Evolutionary conservation across 495 filamentous ascomycete genomes (phyloP).

Genomic region (Arthonia radiata): DNA sequence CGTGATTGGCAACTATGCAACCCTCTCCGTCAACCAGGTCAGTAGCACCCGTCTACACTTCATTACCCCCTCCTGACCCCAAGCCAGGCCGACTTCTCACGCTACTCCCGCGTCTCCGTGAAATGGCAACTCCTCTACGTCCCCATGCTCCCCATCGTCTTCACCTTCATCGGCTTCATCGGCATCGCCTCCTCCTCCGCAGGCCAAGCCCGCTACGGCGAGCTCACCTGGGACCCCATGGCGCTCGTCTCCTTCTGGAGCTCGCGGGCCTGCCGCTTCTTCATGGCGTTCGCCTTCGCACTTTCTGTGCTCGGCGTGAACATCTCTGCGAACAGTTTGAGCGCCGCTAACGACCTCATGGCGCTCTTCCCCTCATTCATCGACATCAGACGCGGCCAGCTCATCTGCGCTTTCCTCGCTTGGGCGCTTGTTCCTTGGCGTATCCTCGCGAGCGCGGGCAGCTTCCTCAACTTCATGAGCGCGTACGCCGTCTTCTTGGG

Average conservation of each 20-base stretch:
- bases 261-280: slow-evolving; percentile 70
- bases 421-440: slow-evolving; percentile 82
- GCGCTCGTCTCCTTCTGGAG: slow-evolving; percentile 48
- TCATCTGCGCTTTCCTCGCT: slow-evolving; percentile 63
- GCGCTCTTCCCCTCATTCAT: slow-evolving; percentile 69
- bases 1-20: slow-evolving; percentile 81
- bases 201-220: slow-evolving; percentile 42
- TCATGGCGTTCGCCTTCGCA: slow-evolving; percentile 60
- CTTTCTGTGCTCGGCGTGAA: slow-evolving; percentile 83
- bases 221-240: slow-evolving; percentile 73
- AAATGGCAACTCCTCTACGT: slow-evolving; percentile 77
- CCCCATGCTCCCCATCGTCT: slow-evolving; percentile 29
- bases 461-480: slow-evolving; percentile 85
- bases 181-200: slow-evolving; percentile 82
- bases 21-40: slow-evolving; percentile 44
- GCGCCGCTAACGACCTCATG: slow-evolving; percentile 76
- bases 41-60: too few species aligned
- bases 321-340: slow-evolving; percentile 78
- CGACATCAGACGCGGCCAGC: slow-evolving; percentile 76
- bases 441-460: slow-evolving; percentile 49
- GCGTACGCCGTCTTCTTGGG: slow-evolving; percentile 92
- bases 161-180: too few species aligned
- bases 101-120: slow-evolving; percentile 56
- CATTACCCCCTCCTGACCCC: too few species aligned
- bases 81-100: slow-evolving; percentile 78